Conservation (phyloP, 2,329 filamentous ascomycete species). For the Colletotrichum camelliae region DNA sequence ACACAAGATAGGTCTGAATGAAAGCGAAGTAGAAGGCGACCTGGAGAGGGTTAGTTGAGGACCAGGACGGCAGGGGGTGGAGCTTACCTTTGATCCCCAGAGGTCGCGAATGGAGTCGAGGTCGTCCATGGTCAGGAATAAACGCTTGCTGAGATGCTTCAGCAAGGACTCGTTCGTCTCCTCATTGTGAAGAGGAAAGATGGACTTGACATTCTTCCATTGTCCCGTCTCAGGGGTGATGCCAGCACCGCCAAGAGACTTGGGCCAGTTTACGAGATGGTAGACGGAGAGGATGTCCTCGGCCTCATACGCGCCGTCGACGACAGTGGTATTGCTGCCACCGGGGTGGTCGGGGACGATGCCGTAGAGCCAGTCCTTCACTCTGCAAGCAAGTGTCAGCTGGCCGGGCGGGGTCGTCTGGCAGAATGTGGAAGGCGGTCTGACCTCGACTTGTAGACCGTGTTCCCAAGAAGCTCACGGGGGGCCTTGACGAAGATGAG, state of each 20-base stretch:
- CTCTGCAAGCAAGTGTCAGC: conserved; percentile 45
- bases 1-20: conserved; percentile 76
- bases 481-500: conserved; percentile 72
- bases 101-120: conserved; percentile 66
- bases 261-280: conserved; percentile 66
- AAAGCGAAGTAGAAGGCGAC: conserved; percentile 87
- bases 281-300: conserved; percentile 76
- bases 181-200: conserved; percentile 69
- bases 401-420: neutral
- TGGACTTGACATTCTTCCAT: conserved; percentile 65
- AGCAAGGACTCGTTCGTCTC: conserved; percentile 61
- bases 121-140: conserved; percentile 55
- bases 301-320: conserved; percentile 60
- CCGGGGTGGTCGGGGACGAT: conserved; percentile 69
- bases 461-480: conserved; percentile 65
- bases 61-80: rapidly evolving
- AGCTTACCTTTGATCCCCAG: conserved; percentile 61
- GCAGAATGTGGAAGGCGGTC: neutral
- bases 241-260: conserved; percentile 64
- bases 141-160: conserved; percentile 57
- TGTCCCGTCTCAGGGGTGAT: conserved; percentile 62
- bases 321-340: conserved; percentile 55
- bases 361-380: conserved; percentile 78
- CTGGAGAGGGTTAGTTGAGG: conserved; percentile 33
- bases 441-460: conserved; percentile 72